Conservation (phyloP, 345 rosid genomes). For the Eucalyptus marginata region DNA sequence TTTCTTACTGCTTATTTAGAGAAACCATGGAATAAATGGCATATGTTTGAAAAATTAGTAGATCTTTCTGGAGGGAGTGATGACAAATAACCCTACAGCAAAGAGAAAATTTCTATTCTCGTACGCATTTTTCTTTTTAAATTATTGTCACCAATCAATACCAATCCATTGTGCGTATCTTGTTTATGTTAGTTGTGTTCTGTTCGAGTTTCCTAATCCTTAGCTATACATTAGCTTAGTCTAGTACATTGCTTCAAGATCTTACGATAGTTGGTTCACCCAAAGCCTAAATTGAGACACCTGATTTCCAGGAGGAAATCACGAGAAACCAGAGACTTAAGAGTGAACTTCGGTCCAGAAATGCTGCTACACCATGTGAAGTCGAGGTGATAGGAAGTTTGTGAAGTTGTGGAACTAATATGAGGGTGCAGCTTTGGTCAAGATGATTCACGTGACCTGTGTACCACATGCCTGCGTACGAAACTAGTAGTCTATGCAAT, state of each 20-base stretch:
- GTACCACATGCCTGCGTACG: not conserved
- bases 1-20: not conserved
- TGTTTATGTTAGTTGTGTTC: not conserved
- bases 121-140: not conserved
- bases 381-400: not conserved
- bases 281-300: not conserved
- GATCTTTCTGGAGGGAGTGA: not conserved
- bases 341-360: not conserved
- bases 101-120: not conserved
- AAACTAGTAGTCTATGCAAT: not conserved
- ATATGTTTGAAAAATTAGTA: not conserved
- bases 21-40: not conserved
- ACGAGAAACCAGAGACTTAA: conserved; percentile 30
- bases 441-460: not conserved
- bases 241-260: not conserved
- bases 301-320: conserved; percentile 38
- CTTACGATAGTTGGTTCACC: not conserved
- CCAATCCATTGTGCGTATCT: not conserved
- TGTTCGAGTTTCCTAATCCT: not conserved
- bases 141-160: not conserved
- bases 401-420: not conserved
- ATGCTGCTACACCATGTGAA: not conserved
- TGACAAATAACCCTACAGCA: not conserved
- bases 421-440: not conserved
- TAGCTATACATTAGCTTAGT: not conserved